These are phyloP conservation scores for Puccinellia tenuiflora DNA, from an alignment of 176 grass and related monocot species.

Conservation along the genomic window DNA sequence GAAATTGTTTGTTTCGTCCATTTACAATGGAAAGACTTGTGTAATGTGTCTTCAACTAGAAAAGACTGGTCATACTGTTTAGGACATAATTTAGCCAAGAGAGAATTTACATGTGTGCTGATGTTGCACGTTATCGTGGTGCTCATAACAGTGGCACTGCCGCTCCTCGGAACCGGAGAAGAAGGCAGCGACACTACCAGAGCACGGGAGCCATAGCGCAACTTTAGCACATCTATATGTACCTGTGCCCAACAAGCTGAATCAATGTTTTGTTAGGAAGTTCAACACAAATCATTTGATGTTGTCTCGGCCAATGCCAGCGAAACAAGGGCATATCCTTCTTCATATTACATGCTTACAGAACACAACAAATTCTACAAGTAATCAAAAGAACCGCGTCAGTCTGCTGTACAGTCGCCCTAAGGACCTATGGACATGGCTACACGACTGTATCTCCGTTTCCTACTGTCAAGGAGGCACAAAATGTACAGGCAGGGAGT, in stretches of 20 bases:
- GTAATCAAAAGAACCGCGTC: not conserved
- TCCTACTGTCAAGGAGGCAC: not conserved
- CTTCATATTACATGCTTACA: not conserved
- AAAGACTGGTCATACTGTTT: not conserved
- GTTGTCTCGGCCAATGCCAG: not conserved
- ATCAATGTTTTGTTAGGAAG: too few species aligned
- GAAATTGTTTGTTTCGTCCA: not conserved
- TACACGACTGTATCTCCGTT: not conserved
- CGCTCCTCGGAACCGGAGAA: too few species aligned
- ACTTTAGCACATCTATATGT: too few species aligned
- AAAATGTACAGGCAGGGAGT: slow-evolving; percentile 6
- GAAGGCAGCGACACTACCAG: too few species aligned
- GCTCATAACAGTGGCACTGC: too few species aligned
- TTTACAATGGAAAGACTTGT: too few species aligned
- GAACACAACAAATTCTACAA: slow-evolving; percentile 7
- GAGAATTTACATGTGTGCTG: not conserved
- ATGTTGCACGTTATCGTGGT: too few species aligned
- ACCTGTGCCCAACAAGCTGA: too few species aligned
- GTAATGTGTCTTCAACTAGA: not conserved
- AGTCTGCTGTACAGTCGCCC: not conserved
- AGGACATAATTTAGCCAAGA: not conserved
- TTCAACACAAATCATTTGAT: not conserved
- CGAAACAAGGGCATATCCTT: not conserved
- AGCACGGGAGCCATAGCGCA: too few species aligned
- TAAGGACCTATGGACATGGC: not conserved